Percentiles rank a stretch among this genome's conserved stretches.
phyloP scores from a whole-genome alignment of 371 early-diverging fungal genomes.

The Apophysomyces elegans region DNA sequence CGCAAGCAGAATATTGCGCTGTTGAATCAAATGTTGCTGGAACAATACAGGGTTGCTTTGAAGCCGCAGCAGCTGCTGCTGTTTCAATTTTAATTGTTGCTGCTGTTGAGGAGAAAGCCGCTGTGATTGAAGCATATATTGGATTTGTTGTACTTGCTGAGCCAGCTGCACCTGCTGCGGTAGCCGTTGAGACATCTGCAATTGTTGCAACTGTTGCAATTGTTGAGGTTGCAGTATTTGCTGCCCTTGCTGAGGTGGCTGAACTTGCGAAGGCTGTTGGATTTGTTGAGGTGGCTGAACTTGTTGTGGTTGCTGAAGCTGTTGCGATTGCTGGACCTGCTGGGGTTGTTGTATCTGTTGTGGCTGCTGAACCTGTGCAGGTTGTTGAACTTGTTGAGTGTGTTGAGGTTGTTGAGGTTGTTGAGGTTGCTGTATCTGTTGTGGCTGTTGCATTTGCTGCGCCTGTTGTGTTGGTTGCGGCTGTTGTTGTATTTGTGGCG shows the following conservation, averaged over 20 bases:
- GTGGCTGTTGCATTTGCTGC: slow-evolving; percentile 14
- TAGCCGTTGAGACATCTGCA: background rate
- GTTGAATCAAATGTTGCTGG: slow-evolving; percentile 28
- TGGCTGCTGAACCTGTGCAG: slow-evolving; percentile 27
- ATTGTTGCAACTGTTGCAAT: slow-evolving; percentile 16
- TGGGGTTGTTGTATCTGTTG: slow-evolving; percentile 15
- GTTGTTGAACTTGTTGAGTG: slow-evolving; percentile 20
- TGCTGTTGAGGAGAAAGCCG: background rate
- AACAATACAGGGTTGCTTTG: slow-evolving; percentile 18
- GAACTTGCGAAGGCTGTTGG: slow-evolving; percentile 6
- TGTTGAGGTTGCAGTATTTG: slow-evolving; percentile 22
- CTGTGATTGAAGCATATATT: background rate
- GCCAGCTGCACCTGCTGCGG: slow-evolving; percentile 12
- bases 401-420: slow-evolving; percentile 23
- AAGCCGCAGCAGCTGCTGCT: slow-evolving; percentile 18
- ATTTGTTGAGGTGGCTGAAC: slow-evolving; percentile 12
- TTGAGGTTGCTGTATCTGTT: slow-evolving; percentile 19
- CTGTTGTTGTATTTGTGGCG: slow-evolving; percentile 16
- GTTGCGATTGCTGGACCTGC: slow-evolving; percentile 17
- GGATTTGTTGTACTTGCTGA: slow-evolving; percentile 10
- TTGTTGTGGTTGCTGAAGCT: background rate
- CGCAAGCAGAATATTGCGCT: slow-evolving; percentile 23
- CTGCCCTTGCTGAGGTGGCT: slow-evolving; percentile 11
- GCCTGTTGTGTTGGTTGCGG: slow-evolving; percentile 12
- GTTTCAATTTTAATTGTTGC: slow-evolving; percentile 13